These are phyloP conservation scores for Zancudomyces culisetae DNA, from an alignment of 371 early-diverging fungal species.

Conservation along the genomic window DNA sequence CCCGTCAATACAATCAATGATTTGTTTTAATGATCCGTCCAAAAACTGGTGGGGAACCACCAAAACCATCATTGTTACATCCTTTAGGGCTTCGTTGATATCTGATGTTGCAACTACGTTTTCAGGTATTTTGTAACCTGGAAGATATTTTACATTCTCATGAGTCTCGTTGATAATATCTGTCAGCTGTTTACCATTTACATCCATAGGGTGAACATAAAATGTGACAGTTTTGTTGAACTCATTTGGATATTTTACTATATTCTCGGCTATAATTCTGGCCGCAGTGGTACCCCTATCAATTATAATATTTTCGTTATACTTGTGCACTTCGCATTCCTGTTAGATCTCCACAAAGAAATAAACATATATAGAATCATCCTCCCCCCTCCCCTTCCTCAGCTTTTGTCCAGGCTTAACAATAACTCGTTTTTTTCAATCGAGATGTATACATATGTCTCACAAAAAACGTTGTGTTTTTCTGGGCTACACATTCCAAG, in stretches of 20 bases:
- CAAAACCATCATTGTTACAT: conserved; percentile 79
- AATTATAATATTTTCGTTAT: not conserved
- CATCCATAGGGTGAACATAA: conserved; percentile 93
- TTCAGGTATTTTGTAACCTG: conserved; percentile 66
- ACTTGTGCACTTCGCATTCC: not conserved
- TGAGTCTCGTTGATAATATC: conserved; percentile 87
- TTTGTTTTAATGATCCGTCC: not conserved
- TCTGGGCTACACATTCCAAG: not conserved
- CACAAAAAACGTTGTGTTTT: not conserved
- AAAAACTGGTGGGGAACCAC: conserved; percentile 80
- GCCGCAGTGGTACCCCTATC: conserved; percentile 90
- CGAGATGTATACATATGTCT: no score
- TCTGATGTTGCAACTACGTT: conserved; percentile 81
- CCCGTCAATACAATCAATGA: not conserved
- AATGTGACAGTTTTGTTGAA: conserved; percentile 70
- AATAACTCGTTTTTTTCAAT: no score
- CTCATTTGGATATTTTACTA: conserved; percentile 29
- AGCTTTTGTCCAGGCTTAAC: not conserved
- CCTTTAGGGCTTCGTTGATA: conserved; percentile 49
- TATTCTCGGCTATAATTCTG: conserved; percentile 82
- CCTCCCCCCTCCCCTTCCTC: not conserved
- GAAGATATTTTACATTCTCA: conserved; percentile 93
- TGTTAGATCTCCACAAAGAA: no score
- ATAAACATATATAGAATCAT: conserved; percentile 2
- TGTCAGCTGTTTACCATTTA: conserved; percentile 73